Conservation (phyloP, 148 eudicot genomes). For the Vaccinium vitisidaea region DNA sequence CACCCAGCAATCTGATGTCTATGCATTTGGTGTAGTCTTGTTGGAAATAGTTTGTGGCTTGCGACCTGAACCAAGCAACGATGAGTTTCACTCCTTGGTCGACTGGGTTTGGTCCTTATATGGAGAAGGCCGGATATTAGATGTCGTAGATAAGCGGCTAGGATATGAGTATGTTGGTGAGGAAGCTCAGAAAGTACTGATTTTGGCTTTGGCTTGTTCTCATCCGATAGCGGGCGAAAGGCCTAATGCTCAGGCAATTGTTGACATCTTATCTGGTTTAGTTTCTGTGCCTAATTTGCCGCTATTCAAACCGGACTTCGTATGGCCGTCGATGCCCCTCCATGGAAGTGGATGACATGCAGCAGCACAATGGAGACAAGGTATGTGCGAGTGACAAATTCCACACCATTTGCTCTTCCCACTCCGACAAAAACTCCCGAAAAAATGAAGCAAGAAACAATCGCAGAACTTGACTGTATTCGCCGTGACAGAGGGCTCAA, state of each 20-base stretch:
- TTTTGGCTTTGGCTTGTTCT: conserved; percentile 70
- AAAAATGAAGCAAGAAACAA: background rate
- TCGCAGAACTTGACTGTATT: conserved; percentile 26
- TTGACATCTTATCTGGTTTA: background rate
- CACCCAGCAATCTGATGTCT: conserved; percentile 63
- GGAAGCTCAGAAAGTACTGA: conserved; percentile 59
- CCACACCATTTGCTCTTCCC: background rate
- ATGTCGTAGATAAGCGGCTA: conserved; percentile 55
- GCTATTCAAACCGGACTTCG: conserved; percentile 70
- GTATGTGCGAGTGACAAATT: no score
- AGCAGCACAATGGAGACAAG: no score
- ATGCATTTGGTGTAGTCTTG: conserved; percentile 66
- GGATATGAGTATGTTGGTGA: conserved; percentile 35
- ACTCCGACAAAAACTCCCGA: background rate
- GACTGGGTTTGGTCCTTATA: conserved; percentile 89
- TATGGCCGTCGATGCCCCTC: conserved; percentile 62
- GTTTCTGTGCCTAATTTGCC: conserved; percentile 29
- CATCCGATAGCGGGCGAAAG: conserved; percentile 62
- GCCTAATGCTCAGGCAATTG: conserved; percentile 50
- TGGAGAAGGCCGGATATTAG: conserved; percentile 51
- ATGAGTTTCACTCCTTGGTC: conserved; percentile 39
- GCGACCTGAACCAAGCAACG: conserved; percentile 53
- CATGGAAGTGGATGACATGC: no score
- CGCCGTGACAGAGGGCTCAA: conserved; percentile 48
- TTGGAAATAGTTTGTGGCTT: conserved; percentile 67